These are phyloP conservation scores for Oryza glaberrima DNA, from an alignment of 176 grass and related monocot species.

Conservation along the genomic window DNA sequence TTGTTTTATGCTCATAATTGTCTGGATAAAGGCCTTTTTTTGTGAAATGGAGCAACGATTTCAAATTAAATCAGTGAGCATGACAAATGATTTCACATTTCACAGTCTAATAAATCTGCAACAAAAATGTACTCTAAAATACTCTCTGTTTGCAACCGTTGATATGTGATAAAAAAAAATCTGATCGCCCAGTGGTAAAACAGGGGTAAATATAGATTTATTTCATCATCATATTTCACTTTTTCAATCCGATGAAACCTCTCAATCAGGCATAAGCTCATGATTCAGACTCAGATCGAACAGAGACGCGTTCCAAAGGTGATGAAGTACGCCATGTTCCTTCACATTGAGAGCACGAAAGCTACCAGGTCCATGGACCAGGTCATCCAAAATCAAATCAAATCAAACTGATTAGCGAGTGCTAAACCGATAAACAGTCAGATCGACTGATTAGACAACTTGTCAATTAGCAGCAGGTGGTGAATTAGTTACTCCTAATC, in stretches of 20 bases:
- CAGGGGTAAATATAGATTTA: no score
- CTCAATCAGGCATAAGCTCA: neutral
- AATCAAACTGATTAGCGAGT: neutral
- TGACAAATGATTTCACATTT: neutral
- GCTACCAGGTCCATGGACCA: conserved; percentile 34
- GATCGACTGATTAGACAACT: neutral
- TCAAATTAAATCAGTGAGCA: neutral
- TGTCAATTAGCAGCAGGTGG: neutral
- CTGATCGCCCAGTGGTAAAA: neutral
- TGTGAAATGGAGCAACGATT: neutral
- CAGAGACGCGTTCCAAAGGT: neutral
- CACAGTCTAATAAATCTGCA: no score
- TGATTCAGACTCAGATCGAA: neutral
- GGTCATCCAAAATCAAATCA: neutral
- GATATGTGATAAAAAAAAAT: no score
- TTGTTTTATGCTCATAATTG: neutral
- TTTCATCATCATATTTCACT: neutral
- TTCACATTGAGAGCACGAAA: conserved; percentile 16
- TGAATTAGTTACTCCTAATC: conserved; percentile 1
- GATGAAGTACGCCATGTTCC: neutral
- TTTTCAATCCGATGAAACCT: neutral
- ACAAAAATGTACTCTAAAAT: no score
- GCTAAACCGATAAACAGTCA: neutral
- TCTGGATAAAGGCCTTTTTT: neutral
- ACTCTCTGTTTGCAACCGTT: neutral